phyloP scores from a whole-genome alignment of 768 basidiomycete genomes.

The Tricholoma hemisulphureum region DNA sequence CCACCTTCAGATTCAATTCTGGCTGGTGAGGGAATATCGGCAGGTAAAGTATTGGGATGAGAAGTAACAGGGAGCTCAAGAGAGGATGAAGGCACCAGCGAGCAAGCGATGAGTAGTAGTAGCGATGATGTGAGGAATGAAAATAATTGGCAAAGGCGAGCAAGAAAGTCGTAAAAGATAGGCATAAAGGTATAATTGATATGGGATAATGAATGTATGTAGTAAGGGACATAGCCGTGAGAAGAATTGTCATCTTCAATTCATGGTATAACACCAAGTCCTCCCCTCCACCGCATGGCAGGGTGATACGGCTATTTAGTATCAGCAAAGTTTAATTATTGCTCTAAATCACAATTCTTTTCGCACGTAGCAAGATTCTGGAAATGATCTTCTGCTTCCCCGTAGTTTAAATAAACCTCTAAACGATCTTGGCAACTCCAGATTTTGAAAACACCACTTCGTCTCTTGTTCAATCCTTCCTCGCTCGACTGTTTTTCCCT shows the following conservation, averaged over 20 bases:
- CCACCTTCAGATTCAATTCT: background rate
- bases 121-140: constrained; percentile 1
- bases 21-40: background rate
- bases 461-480: constrained; percentile 6
- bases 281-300: constrained; percentile 3
- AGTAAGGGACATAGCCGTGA: no score
- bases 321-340: constrained; percentile 10
- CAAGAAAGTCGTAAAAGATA: background rate
- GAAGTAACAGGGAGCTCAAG: constrained; percentile 2
- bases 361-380: constrained; percentile 22
- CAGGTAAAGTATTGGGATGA: background rate
- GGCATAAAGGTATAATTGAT: no score
- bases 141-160: background rate
- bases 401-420: constrained; percentile 18
- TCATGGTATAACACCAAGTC: no score
- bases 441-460: constrained; percentile 6
- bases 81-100: background rate
- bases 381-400: constrained; percentile 25
- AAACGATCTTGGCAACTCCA: constrained; percentile 12
- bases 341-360: constrained; percentile 10
- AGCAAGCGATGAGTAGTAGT: background rate
- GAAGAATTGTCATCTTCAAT: no score
- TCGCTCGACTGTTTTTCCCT: background rate
- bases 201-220: no score
- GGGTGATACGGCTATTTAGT: constrained; percentile 12